Base-by-base conservation (phyloP, 306 rosid genomes). In the Delonix regia region DNA sequence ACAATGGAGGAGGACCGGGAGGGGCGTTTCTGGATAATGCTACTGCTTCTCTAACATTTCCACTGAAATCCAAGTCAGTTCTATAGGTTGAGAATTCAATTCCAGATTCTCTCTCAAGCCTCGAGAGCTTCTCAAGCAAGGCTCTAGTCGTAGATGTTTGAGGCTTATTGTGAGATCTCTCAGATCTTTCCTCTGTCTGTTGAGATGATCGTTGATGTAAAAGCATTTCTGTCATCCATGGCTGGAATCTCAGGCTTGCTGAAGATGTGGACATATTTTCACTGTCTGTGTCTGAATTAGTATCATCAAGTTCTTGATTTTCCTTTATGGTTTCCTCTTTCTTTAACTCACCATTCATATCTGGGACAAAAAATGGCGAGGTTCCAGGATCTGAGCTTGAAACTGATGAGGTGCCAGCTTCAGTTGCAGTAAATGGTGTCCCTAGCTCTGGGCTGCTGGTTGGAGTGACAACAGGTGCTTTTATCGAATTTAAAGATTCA, bases 311-410 rank as follows among this genome's bases (percentile, higher is more conserved):
- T 77, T 86, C 98, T 71, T 79, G 85, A 66, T 78, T 88, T 78
- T 86, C 94, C 73, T 90, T 69, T 51, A 87, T 84, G 49, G 86
- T 85, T 60, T 85, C 90, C 80, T 85, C 91, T 82, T 84, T 91
- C 88, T 91, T 93, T 57, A 79, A 73, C 71, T 93, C 89, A 12
- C 84, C 86, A 85, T 73, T 91, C 69, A 87, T 83, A 79, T 89
- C 96, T 21, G 97, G 83, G 79, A 87, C 68, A 68, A 88, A 85
- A 82, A 93, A 91, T 12, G 98, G 99, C 22, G 99, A 95, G 71
- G 96, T 87, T 86, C 98, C 99, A 72, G 86, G 99, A 83, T 92
- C 98, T 4, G 98, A 93, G 85, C 97, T 95, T 25, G 99, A 95
- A 61, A 93, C 94, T 3, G 99, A 95, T 19, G 99, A 93, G 38